Base-by-base conservation (phyloP, 176 grass and related monocot species). In the Stipa capillata region DNA sequence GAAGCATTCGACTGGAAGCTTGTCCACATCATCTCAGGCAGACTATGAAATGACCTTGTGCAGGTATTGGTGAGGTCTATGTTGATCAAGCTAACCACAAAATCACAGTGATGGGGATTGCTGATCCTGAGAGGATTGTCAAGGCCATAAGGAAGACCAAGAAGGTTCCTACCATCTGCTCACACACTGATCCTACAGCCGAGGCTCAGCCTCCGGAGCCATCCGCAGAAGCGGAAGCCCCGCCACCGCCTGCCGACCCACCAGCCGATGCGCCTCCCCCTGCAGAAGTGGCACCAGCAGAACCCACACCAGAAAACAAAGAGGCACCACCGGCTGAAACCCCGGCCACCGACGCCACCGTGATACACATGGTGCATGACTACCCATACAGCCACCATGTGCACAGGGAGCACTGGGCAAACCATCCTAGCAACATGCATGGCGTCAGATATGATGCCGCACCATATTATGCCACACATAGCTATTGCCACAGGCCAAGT, bases 71-170 rank as follows among this genome's bases (percentile, higher is more conserved):
- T 2, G 90, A 94, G 25, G 63, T 92, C 14, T 83, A 83, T 24
- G 75, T 90, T 28, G 95, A 97, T 78, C 73, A 86, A 24, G 82
- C 92, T 2, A 82, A 52, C 62, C 87, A 97, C 49, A 97, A 94
- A 83, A 55, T 97, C 55, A 94, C 85, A 6, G 89, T 97, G 45
- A 83, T 94, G 21, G 91, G 95, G 34, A 86, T 84, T 20, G 87
- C 80, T 6, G 87, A 97, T 50, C 89, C 91, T 25, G 79, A 89
- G 60, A 85, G 53, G 37, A 94, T 97, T 10, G 59, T 92, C n/a
- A 94, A 92, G 82, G 91, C 91, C 44, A 94, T 97, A 73, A 97
- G 81, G 90, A 90, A 86, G 83, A 85, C 85, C 41, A 94, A 84
- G 58, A 97, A 84, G 76, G 60, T 82, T 7, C 87, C 95, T 13